These are phyloP conservation scores for Gossypium sturtianum DNA, from an alignment of 345 rosid species.

Conservation along the genomic window DNA sequence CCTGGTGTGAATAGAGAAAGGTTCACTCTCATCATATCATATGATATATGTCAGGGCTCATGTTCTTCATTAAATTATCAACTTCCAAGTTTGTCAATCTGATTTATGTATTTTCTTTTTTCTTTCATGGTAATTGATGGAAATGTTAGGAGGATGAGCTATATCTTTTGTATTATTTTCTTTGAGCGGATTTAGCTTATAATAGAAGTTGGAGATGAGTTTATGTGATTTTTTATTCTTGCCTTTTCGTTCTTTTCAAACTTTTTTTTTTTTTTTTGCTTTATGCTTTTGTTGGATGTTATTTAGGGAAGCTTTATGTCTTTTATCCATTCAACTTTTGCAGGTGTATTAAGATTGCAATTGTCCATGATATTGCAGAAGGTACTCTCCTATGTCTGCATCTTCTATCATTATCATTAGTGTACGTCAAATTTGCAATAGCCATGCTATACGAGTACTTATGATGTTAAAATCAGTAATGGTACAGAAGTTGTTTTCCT, in stretches of 20 bases:
- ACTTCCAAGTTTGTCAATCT: not conserved
- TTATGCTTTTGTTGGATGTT: not conserved
- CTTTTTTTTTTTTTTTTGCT: conserved; percentile 1
- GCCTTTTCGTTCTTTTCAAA: not conserved
- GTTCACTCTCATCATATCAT: conserved; percentile 19
- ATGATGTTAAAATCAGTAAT: not conserved
- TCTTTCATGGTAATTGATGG: not conserved
- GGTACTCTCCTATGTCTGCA: conserved; percentile 35
- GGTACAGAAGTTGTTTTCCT: not conserved
- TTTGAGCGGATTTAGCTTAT: not conserved
- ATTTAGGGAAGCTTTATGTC: conserved; percentile 7
- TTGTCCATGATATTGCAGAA: conserved; percentile 97
- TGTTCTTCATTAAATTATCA: not conserved
- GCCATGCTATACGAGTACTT: not conserved
- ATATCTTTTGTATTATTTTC: not conserved
- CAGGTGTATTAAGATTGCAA: conserved; percentile 97
- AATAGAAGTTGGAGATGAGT: not conserved
- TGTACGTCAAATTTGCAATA: not conserved
- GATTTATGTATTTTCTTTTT: not conserved
- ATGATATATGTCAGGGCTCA: not conserved
- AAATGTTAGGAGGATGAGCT: not conserved
- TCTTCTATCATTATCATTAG: not conserved
- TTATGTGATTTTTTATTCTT: not conserved
- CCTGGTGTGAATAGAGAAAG: conserved; percentile 76
- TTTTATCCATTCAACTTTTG: conserved; percentile 6